phyloP scores from a whole-genome alignment of 495 filamentous ascomycete genomes.

The Podospora pseudocomata region DNA sequence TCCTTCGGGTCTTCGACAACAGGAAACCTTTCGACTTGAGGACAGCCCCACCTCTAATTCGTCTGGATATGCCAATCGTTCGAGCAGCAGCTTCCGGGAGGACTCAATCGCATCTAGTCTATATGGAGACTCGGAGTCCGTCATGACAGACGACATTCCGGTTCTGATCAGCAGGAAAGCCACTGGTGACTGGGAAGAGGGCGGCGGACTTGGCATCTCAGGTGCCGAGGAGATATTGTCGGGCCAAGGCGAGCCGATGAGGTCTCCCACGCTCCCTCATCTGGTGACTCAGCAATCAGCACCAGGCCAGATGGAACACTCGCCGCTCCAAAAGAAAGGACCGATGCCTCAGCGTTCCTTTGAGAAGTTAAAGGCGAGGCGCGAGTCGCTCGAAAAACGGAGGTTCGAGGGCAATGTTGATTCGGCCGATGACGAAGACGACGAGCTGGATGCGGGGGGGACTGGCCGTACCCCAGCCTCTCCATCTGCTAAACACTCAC shows the following conservation, averaged over 20 bases:
- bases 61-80: slow-evolving; percentile 64
- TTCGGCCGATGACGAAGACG: slow-evolving; percentile 89
- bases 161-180: slow-evolving; percentile 67
- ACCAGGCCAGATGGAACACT: slow-evolving; percentile 58
- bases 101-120: slow-evolving; percentile 84
- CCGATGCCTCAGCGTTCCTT: slow-evolving; percentile 61
- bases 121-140: slow-evolving; percentile 78
- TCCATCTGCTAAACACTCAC: slow-evolving; percentile 37
- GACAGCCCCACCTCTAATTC: slow-evolving; percentile 84
- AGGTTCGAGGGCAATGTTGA: slow-evolving; percentile 70
- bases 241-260: slow-evolving; percentile 30
- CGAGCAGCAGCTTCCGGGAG: slow-evolving; percentile 72
- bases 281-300: slow-evolving; percentile 64
- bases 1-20: slow-evolving; percentile 59
- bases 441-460: slow-evolving; percentile 65
- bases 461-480: slow-evolving; percentile 42
- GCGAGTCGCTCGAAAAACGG: slow-evolving; percentile 70
- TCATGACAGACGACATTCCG: slow-evolving; percentile 72
- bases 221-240: slow-evolving; percentile 40
- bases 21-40: slow-evolving; percentile 58
- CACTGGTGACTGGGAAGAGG: slow-evolving; percentile 68
- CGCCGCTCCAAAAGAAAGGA: slow-evolving; percentile 40
- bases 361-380: slow-evolving; percentile 73
- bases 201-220: slow-evolving; percentile 68
- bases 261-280: slow-evolving; percentile 42